Base-by-base conservation (phyloP, 106 monocot species). In the Amphibolis antarctica region DNA sequence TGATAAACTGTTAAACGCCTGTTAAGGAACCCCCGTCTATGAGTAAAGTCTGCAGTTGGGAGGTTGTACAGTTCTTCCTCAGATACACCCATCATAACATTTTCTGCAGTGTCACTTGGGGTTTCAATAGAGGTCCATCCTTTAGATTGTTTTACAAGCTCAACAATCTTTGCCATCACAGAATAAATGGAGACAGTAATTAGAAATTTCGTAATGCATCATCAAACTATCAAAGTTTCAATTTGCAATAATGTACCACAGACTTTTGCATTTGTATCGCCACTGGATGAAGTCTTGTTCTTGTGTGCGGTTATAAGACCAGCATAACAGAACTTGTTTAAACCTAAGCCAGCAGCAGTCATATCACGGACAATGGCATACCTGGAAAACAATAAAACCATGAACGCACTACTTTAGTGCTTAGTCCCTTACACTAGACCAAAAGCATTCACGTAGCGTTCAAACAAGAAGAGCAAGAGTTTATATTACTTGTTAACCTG, bases 241-340 rank as follows among this genome's bases (percentile, higher is more conserved):
- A 44, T n/a, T 3, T n/a, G n/a, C n/a, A 65, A 1, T 18, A 69
- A 60, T 58, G 23, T 21, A 51, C n/a, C 25, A 69, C 68, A 42
- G 66, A 98, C 96, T 73, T 91, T 91, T 71, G 55, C 25, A 23
- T 69, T 60, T 20, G 85, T 81, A 69, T 98, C 91, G 18, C 82
- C 86, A 62, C 82, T 75, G 25, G 65, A 70, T 2, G 90, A 85
- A 53, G 66, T 53, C 71, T 87, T 98, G 81, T 91, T 98, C 62
- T 79, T 98, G 53, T 75, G 78, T 24, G 96, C 91, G 43, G 78
- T 77, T 78, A 91, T 87, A 59, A 98, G 96, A 65, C 87, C 96
- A 57, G 96, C 96, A 81, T 98, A 98, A 60, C 96, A 98, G 47
- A 82, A 98, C 65, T 84, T 98, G 73, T 98, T 87, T 46, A 98